Evolutionary conservation across 2,329 filamentous ascomycete genomes (phyloP), one percentile per base, ranked within the genome.

Genomic region (Claviceps arundinis): DNA sequence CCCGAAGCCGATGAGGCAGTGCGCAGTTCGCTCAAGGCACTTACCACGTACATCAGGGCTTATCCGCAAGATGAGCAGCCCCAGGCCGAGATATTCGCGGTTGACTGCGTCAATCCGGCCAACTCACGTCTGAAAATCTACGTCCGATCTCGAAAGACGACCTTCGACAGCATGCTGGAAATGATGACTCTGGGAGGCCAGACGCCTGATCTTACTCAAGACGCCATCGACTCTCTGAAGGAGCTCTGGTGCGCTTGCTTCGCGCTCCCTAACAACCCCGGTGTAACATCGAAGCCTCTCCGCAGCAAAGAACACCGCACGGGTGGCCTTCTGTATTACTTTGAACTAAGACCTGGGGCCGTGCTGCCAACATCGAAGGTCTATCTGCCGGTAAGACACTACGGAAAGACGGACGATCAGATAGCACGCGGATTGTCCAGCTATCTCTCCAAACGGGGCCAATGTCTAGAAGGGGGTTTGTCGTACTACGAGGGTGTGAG

Each of bases 61-160:
- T 26, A 47, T 4, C 2, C 44, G 9, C 26, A 14, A n/a, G 44
- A 34, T 1, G 17, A 19, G 7, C 44, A 47, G 26, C 44, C 26
- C n/a, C 44, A 37, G 26, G 51, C 57, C 5, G 56, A 59, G 8
- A 65, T 68, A 54, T 42, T 70, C 19, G 67, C 65, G 0, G 58
- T 70, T 13, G 68, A 70, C 47, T 56, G 63, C 6, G 56, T 68
- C 2, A 47, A 56, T 1, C 52, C 59, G 0, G 37, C 48, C 0
- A 48, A 62, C 2, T 65, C 66, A 1, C 62, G 68, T 3, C 55
- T 70, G 37, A 69, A 70, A 49, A 57, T 71, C 38, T 71, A 70
- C 53, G 58, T 68, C 16, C 58, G 68, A 13, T 56, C 51, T 11
- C 59, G 60, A 13, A 38, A 57, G 1, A 70, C 67, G 0, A 54